Base-by-base conservation (phyloP, 2,329 filamentous ascomycete species). In the Colletotrichum tropicale region DNA sequence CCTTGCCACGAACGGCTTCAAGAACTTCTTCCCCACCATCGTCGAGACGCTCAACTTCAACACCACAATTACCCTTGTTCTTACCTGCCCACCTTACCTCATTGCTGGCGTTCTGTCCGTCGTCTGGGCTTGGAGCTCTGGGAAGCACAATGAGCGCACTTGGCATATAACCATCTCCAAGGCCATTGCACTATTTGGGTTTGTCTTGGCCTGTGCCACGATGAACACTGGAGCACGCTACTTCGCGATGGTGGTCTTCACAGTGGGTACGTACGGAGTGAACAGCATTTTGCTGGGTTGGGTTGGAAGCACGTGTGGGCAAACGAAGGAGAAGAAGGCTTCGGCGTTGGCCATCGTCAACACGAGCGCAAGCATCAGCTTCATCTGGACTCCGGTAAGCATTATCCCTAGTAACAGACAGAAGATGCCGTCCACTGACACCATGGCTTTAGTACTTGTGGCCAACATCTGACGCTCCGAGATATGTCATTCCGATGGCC, bases 161-260 rank as follows among this genome's bases (percentile, higher is more conserved):
- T 88, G 86, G 86, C 87, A 89, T 66, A 85, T 87, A 18, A 88
- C 86, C 1, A 76, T 83, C 9, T 84, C 84, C 6, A 87, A 88
- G 67, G 62, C 80, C 4, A 75, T 86, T 21, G 87, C 87, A 1
- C 81, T 87, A 0, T 72, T 78, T 80, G 24, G 70, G 1, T 79
- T 78, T 21, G 70, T 74, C 13, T 32, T 79, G 32, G 77, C 78
- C 3, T 78, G 77, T 36, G 74, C 34, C 84, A 87, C 71, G 83
- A 84, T 79, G 70, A 80, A 79, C 61, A 75, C 80, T 2, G 78
- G 78, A 1, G 80, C 79, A 1, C 76, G 82, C 1, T 83, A 82
- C 68, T 75, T 80, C 28, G 80, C 79, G 66, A 82, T 81, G 80
- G 78, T 79, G 7, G 83, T 80, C 43, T 82, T 82, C 30, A 80